These are phyloP conservation scores for Globisporangium paddicum DNA, from an alignment of 352 stramenopile species.

Conservation along the genomic window DNA sequence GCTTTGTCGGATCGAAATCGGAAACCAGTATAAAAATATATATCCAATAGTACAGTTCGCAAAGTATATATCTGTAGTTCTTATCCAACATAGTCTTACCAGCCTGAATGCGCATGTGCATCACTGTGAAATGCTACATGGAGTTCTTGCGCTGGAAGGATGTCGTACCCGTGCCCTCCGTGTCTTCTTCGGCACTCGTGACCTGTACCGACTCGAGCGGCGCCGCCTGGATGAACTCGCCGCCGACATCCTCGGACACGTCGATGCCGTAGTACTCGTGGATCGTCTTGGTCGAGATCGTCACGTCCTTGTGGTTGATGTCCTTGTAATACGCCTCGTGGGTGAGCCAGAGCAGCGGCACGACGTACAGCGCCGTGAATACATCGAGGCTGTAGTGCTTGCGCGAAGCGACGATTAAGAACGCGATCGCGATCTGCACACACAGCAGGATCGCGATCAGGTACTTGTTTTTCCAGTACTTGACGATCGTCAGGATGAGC, in stretches of 20 bases:
- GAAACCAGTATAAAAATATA: too few relatives aligned
- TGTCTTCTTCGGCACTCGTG: slow-evolving; percentile 25
- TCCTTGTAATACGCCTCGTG: slow-evolving; percentile 78
- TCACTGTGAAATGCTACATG: slow-evolving; percentile 27
- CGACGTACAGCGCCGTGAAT: slow-evolving; percentile 85
- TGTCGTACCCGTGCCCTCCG: slow-evolving; percentile 20
- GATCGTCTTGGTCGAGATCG: slow-evolving; percentile 49
- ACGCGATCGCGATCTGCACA: slow-evolving; percentile 79
- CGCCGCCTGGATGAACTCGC: slow-evolving; percentile 8
- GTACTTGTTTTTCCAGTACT: slow-evolving; percentile 85
- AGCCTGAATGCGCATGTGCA: too few relatives aligned
- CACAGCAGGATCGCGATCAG: slow-evolving; percentile 68
- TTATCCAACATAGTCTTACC: too few relatives aligned
- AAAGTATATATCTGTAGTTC: too few relatives aligned
- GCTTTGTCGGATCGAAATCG: too few relatives aligned
- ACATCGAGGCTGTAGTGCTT: slow-evolving; percentile 92
- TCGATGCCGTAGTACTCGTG: slow-evolving; percentile 60
- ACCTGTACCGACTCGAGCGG: slow-evolving; percentile 20
- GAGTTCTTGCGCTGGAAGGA: slow-evolving; percentile 51
- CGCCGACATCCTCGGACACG: slow-evolving; percentile 23
- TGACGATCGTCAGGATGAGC: slow-evolving; percentile 80
- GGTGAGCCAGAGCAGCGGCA: slow-evolving; percentile 80
- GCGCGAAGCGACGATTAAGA: slow-evolving; percentile 83
- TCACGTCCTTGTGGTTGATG: slow-evolving; percentile 76
- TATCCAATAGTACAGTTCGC: too few relatives aligned